phyloP scores from a whole-genome alignment of 148 eudicot genomes.

The Linanthus parryae region DNA sequence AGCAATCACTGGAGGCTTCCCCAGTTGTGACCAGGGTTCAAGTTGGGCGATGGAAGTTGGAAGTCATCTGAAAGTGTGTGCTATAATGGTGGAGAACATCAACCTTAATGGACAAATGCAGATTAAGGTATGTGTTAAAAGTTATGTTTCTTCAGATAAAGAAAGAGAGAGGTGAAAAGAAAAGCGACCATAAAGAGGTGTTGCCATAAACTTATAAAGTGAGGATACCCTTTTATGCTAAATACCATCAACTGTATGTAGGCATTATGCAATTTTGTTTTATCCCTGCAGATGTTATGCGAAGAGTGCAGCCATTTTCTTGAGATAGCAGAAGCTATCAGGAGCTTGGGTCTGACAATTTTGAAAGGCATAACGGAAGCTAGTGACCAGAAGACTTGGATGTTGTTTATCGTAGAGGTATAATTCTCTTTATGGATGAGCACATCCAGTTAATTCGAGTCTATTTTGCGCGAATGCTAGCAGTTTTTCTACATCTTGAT shows the following conservation, averaged over 20 bases:
- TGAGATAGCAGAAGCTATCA: conserved; percentile 66
- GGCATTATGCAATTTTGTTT: background rate
- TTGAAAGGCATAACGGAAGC: conserved; percentile 67
- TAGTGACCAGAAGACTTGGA: conserved; percentile 66
- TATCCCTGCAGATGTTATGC: conserved; percentile 42
- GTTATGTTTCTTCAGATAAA: too few relatives aligned
- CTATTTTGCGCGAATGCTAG: background rate
- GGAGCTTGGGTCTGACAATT: conserved; percentile 69
- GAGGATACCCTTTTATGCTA: too few relatives aligned
- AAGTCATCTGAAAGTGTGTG: conserved; percentile 62
- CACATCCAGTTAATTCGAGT: background rate
- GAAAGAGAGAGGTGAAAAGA: too few relatives aligned
- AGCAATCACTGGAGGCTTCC: conserved; percentile 32
- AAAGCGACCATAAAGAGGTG: too few relatives aligned
- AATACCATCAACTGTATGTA: background rate
- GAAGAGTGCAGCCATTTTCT: conserved; percentile 63
- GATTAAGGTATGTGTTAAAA: conserved; percentile 44
- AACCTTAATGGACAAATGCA: conserved; percentile 69
- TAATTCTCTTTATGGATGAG: background rate
- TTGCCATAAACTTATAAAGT: background rate
- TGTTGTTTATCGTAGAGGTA: conserved; percentile 91
- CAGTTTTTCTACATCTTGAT: too few relatives aligned
- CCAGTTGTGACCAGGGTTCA: conserved; percentile 70
- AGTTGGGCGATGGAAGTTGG: conserved; percentile 98
- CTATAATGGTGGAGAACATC: conserved; percentile 71